phyloP scores from a whole-genome alignment of 1,284 basidiomycete species.

The Leccinum cinnamomeum region DNA sequence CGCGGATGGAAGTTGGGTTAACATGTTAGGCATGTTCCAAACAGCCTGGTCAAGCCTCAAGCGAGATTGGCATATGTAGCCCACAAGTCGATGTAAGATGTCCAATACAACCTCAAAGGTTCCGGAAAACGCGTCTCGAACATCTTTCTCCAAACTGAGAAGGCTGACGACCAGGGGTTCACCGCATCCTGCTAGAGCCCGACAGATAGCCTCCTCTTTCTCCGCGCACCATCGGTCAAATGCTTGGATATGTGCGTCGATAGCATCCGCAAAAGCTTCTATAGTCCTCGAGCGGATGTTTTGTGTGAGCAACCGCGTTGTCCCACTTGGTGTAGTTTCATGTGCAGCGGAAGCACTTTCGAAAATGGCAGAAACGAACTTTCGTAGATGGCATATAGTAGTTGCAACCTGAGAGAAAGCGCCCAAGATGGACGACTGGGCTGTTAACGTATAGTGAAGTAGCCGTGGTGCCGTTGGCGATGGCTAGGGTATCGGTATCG shows the following conservation, averaged over 20 bases:
- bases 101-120: conserved; percentile 57
- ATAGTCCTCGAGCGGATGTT: conserved; percentile 53
- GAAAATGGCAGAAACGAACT: conserved; percentile 52
- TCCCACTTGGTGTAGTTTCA: conserved; percentile 22
- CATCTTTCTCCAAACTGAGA: conserved; percentile 57
- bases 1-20: conserved; percentile 48
- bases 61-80: conserved; percentile 31
- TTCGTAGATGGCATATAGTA: conserved; percentile 58
- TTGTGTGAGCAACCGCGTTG: conserved; percentile 22
- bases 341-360: conserved; percentile 27
- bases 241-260: conserved; percentile 55
- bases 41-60: conserved; percentile 34
- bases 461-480: conserved; percentile 56
- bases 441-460: conserved; percentile 60
- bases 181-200: conserved; percentile 48
- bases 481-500: conserved; percentile 38
- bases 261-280: conserved; percentile 79
- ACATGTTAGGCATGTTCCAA: conserved; percentile 44
- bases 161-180: conserved; percentile 60
- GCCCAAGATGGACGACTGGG: conserved; percentile 62
- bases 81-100: conserved; percentile 39
- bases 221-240: conserved; percentile 72
- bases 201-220: conserved; percentile 64
- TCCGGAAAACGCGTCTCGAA: conserved; percentile 56
- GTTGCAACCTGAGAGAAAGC: conserved; percentile 58